Evolutionary conservation across 208 protist genomes (phyloP), one percentile per base, ranked within the genome.

Genomic region (Strigomonas oncopelti): DNA sequence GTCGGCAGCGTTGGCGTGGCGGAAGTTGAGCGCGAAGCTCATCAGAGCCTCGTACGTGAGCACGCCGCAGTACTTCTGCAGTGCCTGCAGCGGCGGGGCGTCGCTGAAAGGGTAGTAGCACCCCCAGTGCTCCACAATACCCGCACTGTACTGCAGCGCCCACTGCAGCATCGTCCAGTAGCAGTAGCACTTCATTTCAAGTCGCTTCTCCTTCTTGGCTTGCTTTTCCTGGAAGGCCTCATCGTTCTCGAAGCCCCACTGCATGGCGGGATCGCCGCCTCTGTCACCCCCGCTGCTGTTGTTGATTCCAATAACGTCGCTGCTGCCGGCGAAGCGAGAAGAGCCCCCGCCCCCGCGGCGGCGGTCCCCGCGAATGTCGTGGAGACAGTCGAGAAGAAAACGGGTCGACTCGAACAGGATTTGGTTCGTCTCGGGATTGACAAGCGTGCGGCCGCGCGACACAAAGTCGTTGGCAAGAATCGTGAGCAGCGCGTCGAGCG

Each of bases 91-190:
- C 1, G 87, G 81, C 13, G 90, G 90, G 48, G 87, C 90, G 20
- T 60, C 76, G 57, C 64, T 71, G 71, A 83, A 95, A 8, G 90
- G 90, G 84, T 95, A 95, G 72, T 92, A 92, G 77, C 87, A 92
- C 32, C 85, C 77, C 87, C 90, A 95, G 78, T 92, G 81, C 61
- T 92, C 82, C 56, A 93, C 85, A 20, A 86, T 74, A 8, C 90
- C 90, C 9, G 80, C 83, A 53, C 85, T 93, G 78, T 95, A 93
- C 69, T 92, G 85, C 72, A 95, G 68, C 0, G 90, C 87, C 87
- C 90, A 95, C 80, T 95, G 90, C 72, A 95, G 72, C 90, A 93
- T 93, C 27, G 87, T 92, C 87, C 90, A 95, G 78, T 95, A 95
- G 77, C 81, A 85, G 71, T 91, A 93, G 69, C 87, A 93, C 65